These are phyloP conservation scores for Suillus brevipes DNA, from an alignment of 768 basidiomycete genomes.

Conservation along the genomic window DNA sequence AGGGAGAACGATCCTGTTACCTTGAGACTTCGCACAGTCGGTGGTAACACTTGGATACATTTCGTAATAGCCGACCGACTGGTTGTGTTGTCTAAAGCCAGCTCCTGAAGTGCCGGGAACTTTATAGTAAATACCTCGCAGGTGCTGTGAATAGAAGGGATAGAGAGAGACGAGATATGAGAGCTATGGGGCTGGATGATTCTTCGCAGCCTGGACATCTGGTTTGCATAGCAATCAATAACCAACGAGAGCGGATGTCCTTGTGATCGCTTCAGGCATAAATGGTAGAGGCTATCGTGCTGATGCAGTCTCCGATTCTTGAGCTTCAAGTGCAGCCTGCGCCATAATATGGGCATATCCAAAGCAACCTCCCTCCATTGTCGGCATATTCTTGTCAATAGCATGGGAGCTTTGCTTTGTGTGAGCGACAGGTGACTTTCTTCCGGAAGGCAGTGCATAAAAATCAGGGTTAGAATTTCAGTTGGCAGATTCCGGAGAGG, in stretches of 20 bases:
- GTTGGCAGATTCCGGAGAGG: not conserved
- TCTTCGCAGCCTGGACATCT: not conserved
- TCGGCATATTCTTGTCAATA: not conserved
- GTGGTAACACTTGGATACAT: no score
- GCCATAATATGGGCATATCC: not conserved
- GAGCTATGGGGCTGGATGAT: not conserved
- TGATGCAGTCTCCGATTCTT: not conserved
- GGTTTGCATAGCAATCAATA: not conserved
- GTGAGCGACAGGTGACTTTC: not conserved
- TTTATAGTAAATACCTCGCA: not conserved
- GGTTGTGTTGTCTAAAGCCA: not conserved
- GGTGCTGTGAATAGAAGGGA: not conserved
- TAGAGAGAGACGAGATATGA: not conserved
- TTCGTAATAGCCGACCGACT: no score
- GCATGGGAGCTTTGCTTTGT: not conserved
- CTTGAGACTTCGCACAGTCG: not conserved
- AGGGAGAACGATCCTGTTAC: not conserved
- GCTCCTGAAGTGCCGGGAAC: not conserved
- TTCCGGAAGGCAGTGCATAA: not conserved
- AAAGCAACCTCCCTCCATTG: not conserved
- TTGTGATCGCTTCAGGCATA: not conserved
- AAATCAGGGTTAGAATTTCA: not conserved
- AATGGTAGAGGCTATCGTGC: not conserved
- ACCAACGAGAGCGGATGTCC: not conserved
- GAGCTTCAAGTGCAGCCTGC: not conserved